Conservation (phyloP, 2,329 filamentous ascomycete species). For the Apiospora rasikravindrae region DNA sequence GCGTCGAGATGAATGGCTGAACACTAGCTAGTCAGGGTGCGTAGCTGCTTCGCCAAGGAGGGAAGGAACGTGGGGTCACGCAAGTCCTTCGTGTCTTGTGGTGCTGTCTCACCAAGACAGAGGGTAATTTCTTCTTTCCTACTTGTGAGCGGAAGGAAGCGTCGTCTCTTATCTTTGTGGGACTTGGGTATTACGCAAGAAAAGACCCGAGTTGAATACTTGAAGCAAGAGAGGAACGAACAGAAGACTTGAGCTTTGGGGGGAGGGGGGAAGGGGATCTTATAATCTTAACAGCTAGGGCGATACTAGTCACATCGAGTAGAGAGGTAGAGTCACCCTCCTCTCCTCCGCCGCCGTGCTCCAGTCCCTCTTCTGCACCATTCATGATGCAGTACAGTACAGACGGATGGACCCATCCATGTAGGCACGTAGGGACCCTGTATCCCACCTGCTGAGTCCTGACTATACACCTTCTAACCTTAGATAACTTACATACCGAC, state of each 20-base stretch:
- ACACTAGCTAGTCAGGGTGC: constrained; percentile 8
- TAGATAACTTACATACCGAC: not conserved
- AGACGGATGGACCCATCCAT: constrained; percentile 5
- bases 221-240: not conserved
- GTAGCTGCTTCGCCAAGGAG: constrained; percentile 4
- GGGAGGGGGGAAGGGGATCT: constrained; percentile 15
- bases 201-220: constrained; percentile 1
- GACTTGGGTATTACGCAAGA: constrained; percentile 1
- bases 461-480: not conserved
- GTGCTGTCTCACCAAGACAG: constrained; percentile 3
- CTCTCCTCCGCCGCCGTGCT: not conserved
- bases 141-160: not conserved
- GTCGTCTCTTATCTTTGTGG: not conserved
- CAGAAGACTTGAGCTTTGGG: no score
- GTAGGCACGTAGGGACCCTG: constrained; percentile 14
- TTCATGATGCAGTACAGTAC: constrained; percentile 5
- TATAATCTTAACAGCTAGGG: constrained; percentile 15
- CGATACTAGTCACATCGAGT: constrained; percentile 6
- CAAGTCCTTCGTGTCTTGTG: not conserved
- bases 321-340: not conserved
- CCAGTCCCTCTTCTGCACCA: not conserved
- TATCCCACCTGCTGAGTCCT: not conserved
- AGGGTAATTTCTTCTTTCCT: not conserved
- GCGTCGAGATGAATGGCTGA: constrained; percentile 8
- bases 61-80: constrained; percentile 12